Conservation (phyloP, 2,329 filamentous ascomycete species). For the Thelonectria discophora region DNA sequence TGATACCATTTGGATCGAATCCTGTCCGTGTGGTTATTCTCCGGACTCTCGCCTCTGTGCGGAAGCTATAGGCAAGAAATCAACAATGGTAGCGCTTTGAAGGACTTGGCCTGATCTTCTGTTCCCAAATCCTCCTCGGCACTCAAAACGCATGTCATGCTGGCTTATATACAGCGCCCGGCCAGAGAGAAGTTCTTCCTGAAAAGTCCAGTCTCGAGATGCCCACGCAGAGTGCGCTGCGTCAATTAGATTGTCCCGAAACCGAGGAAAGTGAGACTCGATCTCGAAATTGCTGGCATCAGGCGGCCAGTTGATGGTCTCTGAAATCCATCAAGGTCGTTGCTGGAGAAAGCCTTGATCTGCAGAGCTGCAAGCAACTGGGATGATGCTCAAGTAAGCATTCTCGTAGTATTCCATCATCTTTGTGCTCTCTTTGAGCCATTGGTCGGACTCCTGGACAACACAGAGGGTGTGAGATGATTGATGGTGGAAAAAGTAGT, state of each 20-base stretch:
- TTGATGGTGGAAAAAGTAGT: too few relatives aligned
- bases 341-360: background rate
- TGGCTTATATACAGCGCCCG: background rate
- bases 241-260: background rate
- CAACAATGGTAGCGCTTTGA: background rate
- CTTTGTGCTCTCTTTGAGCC: background rate
- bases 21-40: slow-evolving; percentile 5
- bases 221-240: background rate
- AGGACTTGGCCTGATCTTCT: background rate
- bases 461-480: too few relatives aligned
- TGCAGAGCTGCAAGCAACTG: background rate
- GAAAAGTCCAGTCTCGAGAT: slow-evolving; percentile 2
- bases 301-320: background rate
- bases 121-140: background rate
- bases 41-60: background rate
- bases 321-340: background rate
- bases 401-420: slow-evolving; percentile 3
- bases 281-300: background rate
- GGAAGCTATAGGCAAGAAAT: background rate
- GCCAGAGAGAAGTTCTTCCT: slow-evolving; percentile 1
- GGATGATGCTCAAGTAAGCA: background rate
- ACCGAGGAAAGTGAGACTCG: background rate
- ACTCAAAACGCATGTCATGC: slow-evolving; percentile 1
- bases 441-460: background rate
- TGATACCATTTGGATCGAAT: slow-evolving; percentile 17